Base-by-base conservation (phyloP, 2,329 filamentous ascomycete species). In the Colletotrichum sp. region DNA sequence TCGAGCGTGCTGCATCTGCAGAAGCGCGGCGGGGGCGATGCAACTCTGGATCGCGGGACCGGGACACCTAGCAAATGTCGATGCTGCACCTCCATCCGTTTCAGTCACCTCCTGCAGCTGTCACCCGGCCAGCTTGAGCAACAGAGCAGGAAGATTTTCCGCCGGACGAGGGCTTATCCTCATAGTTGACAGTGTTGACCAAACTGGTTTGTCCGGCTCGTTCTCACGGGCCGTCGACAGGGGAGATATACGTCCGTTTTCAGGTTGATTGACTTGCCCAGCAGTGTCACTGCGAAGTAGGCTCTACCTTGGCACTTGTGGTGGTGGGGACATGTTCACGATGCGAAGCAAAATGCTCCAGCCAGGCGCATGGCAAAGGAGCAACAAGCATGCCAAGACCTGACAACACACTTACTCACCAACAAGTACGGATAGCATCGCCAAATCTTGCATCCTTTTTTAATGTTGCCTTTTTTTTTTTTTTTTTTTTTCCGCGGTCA, bases 21-120 rank as follows among this genome's bases (percentile, higher is more conserved):
- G 56, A 60, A 58, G 43, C 56, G 21, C 32, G 43, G 62, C 56
- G 69, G 62, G 58, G 62, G 32, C 73, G 43, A 67, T 75, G 62
- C 62, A 72, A 67, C 62, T 75, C 38, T 67, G 68, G 62, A 67
- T 75, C 69, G 69, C 26, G 36, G 69, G 30, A 43, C 69, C 38
- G 56, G 60, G 43, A 43, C 48, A 34, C 32, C 55, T 32, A 32
- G 60, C 56, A 43, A 55, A 21, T 28, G 66, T 71, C 52, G 67
- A 74, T 71, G 61, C 67, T 71, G 67, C 52, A 61, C 61, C 36
- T 52, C 16, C n/a, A 30, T 71, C 68, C 72, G 24, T 60, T 66
- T 66, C 30, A 62, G 71, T 66, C 48, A 71, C 48, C 34, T 60
- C 28, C n/a, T 66, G 72, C 72, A 75, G 62, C 38, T 72, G 38